These are phyloP conservation scores for Tuber indicum DNA, from an alignment of 495 filamentous ascomycete genomes.

Conservation along the genomic window DNA sequence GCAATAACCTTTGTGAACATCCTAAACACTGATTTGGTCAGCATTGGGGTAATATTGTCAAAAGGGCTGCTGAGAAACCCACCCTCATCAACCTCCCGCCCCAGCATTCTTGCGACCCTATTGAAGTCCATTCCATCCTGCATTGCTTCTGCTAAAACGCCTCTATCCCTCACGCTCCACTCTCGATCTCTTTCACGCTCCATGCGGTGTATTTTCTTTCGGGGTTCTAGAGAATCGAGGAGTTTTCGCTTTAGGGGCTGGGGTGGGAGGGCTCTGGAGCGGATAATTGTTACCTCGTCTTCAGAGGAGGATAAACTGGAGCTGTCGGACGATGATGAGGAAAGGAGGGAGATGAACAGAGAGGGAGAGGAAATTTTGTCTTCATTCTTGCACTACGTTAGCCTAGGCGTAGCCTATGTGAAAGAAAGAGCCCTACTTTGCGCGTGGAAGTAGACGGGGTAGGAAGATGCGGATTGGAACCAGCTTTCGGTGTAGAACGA, in stretches of 20 bases:
- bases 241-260: background rate
- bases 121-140: slow-evolving; percentile 27
- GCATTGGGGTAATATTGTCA: background rate
- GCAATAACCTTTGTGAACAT: slow-evolving; percentile 3
- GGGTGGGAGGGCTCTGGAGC: background rate
- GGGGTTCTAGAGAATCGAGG: background rate
- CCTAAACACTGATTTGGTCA: background rate
- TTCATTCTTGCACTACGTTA: background rate
- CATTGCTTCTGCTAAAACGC: slow-evolving; percentile 17
- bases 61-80: background rate
- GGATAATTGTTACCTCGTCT: slow-evolving; percentile 5
- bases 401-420: background rate
- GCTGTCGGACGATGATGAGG: slow-evolving; percentile 3
- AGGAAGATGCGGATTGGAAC: slow-evolving; percentile 13
- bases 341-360: slow-evolving; percentile 7
- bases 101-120: slow-evolving; percentile 13
- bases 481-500: background rate
- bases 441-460: background rate
- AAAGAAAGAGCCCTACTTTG: background rate
- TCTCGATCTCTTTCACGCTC: slow-evolving; percentile 13
- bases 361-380: background rate
- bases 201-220: slow-evolving; percentile 4
- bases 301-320: slow-evolving; percentile 10
- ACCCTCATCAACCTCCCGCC: slow-evolving; percentile 25
- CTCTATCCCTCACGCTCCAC: slow-evolving; percentile 20